phyloP scores from a whole-genome alignment of 2,329 filamentous ascomycete genomes.

The Mycogone perniciosa region DNA sequence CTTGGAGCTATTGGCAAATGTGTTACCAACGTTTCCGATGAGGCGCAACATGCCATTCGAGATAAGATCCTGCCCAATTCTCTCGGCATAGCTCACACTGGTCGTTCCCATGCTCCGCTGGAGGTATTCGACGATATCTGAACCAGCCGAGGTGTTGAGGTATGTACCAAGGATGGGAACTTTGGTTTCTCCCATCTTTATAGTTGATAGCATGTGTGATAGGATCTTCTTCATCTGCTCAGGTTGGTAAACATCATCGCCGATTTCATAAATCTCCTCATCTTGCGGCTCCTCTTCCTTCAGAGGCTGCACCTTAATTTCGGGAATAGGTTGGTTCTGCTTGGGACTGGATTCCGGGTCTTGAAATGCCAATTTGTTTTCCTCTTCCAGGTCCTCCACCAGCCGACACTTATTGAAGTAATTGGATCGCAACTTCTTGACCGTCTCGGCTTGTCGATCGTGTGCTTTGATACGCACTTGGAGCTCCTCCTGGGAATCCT shows the following conservation, averaged over 20 bases:
- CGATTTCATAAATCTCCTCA: constrained; percentile 81
- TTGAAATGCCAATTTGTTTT: constrained; percentile 97
- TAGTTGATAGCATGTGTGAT: constrained; percentile 74
- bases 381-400: constrained; percentile 93
- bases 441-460: constrained; percentile 81
- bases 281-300: constrained; percentile 57
- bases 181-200: constrained; percentile 85
- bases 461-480: constrained; percentile 87
- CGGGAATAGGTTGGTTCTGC: constrained; percentile 57
- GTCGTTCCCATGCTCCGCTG: constrained; percentile 80
- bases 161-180: constrained; percentile 94
- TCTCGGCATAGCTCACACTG: constrained; percentile 84
- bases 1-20: constrained; percentile 94
- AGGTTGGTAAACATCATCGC: constrained; percentile 76
- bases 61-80: constrained; percentile 90
- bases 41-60: constrained; percentile 79
- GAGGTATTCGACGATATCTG: constrained; percentile 93
- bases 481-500: constrained; percentile 91
- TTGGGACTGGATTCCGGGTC: constrained; percentile 69
- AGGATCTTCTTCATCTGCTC: constrained; percentile 91
- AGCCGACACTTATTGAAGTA: constrained; percentile 99
- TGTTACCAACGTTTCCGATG: constrained; percentile 89
- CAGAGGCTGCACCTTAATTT: constrained; percentile 78
- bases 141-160: constrained; percentile 81
- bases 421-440: constrained; percentile 87